These are phyloP conservation scores for Fusarium mexicanum DNA, from an alignment of 2,329 filamentous ascomycete genomes.

Conservation along the genomic window DNA sequence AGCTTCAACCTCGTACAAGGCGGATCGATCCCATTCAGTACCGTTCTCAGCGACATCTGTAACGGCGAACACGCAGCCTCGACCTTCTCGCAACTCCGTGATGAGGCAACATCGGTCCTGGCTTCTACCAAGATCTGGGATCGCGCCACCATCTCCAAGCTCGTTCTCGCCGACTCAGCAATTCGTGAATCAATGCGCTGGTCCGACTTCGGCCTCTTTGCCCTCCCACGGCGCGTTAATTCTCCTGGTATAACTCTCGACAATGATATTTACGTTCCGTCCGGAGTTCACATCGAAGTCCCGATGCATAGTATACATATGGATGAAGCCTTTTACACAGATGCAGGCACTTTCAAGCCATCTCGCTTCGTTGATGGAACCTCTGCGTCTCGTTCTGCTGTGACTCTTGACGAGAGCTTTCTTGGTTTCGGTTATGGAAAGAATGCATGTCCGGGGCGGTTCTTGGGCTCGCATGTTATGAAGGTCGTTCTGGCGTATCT, in stretches of 20 bases:
- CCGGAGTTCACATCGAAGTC: background rate
- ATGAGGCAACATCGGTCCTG: background rate
- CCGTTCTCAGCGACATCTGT: background rate
- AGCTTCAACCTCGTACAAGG: background rate
- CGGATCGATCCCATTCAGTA: background rate
- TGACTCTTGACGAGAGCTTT: background rate
- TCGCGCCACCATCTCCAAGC: background rate
- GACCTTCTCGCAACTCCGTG: background rate
- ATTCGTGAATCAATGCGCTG: background rate
- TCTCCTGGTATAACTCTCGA: background rate
- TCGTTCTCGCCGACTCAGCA: background rate
- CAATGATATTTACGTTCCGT: background rate
- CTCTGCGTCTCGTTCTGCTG: background rate
- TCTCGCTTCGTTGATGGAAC: background rate
- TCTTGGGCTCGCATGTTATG: background rate
- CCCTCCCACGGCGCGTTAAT: background rate
- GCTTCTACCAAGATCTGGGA: background rate
- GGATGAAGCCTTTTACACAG: background rate
- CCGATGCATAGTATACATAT: background rate
- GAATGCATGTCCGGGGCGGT: background rate
- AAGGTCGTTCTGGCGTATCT: background rate
- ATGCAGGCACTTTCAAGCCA: background rate
- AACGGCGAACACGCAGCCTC: background rate
- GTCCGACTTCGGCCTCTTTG: background rate
- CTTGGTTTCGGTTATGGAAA: background rate